phyloP scores from a whole-genome alignment of 2,329 filamentous ascomycete genomes.

The Arthroderma sp. region DNA sequence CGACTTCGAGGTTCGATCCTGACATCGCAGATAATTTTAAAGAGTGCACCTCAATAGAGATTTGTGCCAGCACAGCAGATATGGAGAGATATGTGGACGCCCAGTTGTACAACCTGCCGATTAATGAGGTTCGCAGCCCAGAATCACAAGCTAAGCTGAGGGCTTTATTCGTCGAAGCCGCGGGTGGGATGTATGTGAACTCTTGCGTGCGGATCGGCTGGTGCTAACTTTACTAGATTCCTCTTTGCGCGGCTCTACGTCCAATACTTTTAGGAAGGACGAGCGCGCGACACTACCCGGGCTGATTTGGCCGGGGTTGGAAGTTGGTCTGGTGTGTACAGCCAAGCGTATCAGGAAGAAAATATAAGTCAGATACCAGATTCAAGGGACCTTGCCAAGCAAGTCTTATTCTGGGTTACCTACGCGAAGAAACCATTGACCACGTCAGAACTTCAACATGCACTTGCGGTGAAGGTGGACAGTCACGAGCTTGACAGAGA shows the following conservation, averaged over 20 bases:
- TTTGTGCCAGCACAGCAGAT: slow-evolving; percentile 6
- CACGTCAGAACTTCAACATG: slow-evolving; percentile 18
- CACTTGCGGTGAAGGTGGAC: slow-evolving; percentile 16
- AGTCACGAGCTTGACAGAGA: slow-evolving; percentile 15
- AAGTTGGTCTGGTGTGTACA: slow-evolving; percentile 25
- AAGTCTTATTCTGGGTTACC: slow-evolving; percentile 6
- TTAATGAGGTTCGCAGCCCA: no score
- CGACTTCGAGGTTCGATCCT: slow-evolving; percentile 5
- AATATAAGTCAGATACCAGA: neutral
- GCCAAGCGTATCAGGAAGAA: slow-evolving; percentile 14
- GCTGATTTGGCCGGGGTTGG: neutral
- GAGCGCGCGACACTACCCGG: neutral
- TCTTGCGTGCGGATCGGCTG: no score
- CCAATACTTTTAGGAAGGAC: neutral
- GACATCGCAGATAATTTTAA: slow-evolving; percentile 5
- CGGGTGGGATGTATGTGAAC: no score
- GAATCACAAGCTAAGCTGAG: no score
- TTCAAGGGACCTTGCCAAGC: slow-evolving; percentile 1
- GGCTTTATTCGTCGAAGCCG: no score
- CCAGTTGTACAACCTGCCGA: slow-evolving; percentile 4
- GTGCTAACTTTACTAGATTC: neutral
- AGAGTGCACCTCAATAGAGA: neutral
- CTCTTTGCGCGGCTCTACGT: neutral
- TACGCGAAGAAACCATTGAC: slow-evolving; percentile 14
- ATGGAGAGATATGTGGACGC: slow-evolving; percentile 8